Conservation (phyloP, 2,329 filamentous ascomycete species). For the Microcyclosporella mali region DNA sequence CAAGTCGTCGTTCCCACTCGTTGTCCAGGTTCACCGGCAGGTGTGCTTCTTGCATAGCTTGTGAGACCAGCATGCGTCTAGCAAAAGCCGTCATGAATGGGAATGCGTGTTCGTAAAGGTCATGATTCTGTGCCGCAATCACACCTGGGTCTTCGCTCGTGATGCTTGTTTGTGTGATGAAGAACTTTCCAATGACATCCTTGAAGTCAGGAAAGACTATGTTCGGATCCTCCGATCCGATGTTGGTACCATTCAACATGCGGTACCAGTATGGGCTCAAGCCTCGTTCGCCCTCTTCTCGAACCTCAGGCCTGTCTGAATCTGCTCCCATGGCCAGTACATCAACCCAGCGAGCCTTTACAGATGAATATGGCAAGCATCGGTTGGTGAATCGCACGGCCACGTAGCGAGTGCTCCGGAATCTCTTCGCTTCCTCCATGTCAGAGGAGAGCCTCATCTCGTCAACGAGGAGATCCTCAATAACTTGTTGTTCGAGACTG, state of each 20-base stretch:
- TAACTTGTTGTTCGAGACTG: constrained; percentile 36
- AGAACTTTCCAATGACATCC: constrained; percentile 41
- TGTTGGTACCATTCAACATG: constrained; percentile 49
- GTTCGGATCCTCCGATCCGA: constrained; percentile 19
- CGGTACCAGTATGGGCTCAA: constrained; percentile 71
- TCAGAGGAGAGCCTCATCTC: constrained; percentile 43
- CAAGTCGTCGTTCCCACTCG: constrained; percentile 78
- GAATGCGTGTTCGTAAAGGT: constrained; percentile 21
- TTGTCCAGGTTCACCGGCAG: constrained; percentile 51
- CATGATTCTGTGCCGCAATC: constrained; percentile 16
- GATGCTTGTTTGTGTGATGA: constrained; percentile 28
- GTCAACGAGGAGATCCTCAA: constrained; percentile 56
- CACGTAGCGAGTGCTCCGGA: constrained; percentile 71
- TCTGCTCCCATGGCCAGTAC: constrained; percentile 68
- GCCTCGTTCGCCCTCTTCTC: constrained; percentile 85
- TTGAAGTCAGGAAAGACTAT: constrained; percentile 41
- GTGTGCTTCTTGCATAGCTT: constrained; percentile 44
- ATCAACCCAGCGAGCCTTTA: constrained; percentile 79
- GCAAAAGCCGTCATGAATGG: constrained; percentile 25
- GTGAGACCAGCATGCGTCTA: constrained; percentile 53
- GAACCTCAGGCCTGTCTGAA: constrained; percentile 70
- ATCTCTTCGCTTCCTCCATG: constrained; percentile 23
- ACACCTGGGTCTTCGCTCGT: constrained; percentile 23
- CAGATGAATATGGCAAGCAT: constrained; percentile 72
- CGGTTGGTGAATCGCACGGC: constrained; percentile 85